Conservation (phyloP, 768 basidiomycete genomes). For the Harrya chromipes region DNA sequence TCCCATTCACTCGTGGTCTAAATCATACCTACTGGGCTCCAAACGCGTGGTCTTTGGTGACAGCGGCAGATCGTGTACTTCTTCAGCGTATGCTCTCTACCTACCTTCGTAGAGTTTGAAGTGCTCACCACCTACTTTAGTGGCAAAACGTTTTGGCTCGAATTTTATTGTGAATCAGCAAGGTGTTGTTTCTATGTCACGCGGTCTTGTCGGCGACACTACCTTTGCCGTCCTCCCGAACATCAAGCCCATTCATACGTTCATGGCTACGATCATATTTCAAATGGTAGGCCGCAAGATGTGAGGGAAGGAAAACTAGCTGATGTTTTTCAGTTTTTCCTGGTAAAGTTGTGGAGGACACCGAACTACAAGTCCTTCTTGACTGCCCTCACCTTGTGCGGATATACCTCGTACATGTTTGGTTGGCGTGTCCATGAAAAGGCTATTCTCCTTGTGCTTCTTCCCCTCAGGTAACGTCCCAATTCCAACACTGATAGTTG, state of each 20-base stretch:
- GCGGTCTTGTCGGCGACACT: conserved; percentile 92
- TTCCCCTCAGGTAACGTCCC: conserved; percentile 72
- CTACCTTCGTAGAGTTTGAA: background rate
- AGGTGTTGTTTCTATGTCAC: conserved; percentile 80
- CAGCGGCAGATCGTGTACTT: conserved; percentile 74
- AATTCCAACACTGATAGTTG: conserved; percentile 9
- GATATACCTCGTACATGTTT: conserved; percentile 89
- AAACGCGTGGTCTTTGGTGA: conserved; percentile 89
- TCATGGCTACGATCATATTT: conserved; percentile 69
- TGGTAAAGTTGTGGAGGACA: conserved; percentile 78
- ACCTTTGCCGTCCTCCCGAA: conserved; percentile 92
- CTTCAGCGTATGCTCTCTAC: conserved; percentile 59
- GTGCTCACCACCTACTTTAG: conserved; percentile 35
- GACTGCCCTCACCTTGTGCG: conserved; percentile 82
- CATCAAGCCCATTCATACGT: conserved; percentile 82
- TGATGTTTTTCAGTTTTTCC: conserved; percentile 53
- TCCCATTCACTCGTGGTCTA: conserved; percentile 92
- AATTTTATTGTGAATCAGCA: conserved; percentile 56
- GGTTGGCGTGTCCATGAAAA: conserved; percentile 99
- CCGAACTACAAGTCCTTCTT: conserved; percentile 90
- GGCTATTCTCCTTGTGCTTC: conserved; percentile 83
- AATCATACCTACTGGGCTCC: conserved; percentile 98
- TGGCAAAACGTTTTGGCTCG: conserved; percentile 47
- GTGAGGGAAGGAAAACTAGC: background rate
- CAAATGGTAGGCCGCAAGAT: conserved; percentile 54